Percentiles rank a stretch among this genome's conserved stretches.
phyloP scores from a whole-genome alignment of 208 protist genomes.

The Angomonas ambiguus region DNA sequence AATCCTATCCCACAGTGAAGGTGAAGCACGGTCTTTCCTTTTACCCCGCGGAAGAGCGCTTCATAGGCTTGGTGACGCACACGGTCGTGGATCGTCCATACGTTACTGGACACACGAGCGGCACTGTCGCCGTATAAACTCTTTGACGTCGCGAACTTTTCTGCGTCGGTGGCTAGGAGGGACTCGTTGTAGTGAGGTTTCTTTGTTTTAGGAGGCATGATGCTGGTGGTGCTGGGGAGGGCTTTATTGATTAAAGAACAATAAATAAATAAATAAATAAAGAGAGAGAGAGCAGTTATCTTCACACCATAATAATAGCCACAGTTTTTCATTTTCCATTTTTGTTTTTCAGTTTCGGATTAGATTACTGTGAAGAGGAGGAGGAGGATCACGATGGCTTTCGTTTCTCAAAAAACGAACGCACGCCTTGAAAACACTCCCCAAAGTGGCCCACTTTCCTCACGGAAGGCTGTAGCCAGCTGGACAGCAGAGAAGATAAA shows the following conservation, averaged over 20 bases:
- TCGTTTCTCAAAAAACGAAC: conserved; percentile 49
- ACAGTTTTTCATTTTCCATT: not conserved
- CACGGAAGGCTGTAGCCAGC: conserved; percentile 72
- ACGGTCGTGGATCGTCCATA: conserved; percentile 58
- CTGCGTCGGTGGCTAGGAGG: conserved; percentile 75
- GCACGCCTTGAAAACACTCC: conserved; percentile 63
- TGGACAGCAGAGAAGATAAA: conserved; percentile 11
- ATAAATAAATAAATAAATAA: conserved; percentile 6
- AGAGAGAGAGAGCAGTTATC: too few relatives aligned
- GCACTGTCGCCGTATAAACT: conserved; percentile 77
- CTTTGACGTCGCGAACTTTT: conserved; percentile 81
- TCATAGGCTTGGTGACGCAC: conserved; percentile 78
- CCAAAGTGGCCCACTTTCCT: conserved; percentile 36
- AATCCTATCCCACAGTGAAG: conserved; percentile 86
- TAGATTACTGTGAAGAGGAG: too few relatives aligned
- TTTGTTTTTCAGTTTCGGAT: too few relatives aligned
- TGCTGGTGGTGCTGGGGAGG: conserved; percentile 16
- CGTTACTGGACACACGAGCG: conserved; percentile 80
- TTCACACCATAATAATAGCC: not conserved
- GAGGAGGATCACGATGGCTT: too few relatives aligned
- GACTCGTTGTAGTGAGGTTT: conserved; percentile 59
- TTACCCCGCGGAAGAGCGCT: conserved; percentile 60
- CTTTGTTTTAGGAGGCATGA: not conserved
- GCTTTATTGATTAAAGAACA: conserved; percentile 2
- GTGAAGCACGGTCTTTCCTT: conserved; percentile 86